phyloP scores from a whole-genome alignment of 1,139 yeast species.

The Groenewaldozyma auringiensis region DNA sequence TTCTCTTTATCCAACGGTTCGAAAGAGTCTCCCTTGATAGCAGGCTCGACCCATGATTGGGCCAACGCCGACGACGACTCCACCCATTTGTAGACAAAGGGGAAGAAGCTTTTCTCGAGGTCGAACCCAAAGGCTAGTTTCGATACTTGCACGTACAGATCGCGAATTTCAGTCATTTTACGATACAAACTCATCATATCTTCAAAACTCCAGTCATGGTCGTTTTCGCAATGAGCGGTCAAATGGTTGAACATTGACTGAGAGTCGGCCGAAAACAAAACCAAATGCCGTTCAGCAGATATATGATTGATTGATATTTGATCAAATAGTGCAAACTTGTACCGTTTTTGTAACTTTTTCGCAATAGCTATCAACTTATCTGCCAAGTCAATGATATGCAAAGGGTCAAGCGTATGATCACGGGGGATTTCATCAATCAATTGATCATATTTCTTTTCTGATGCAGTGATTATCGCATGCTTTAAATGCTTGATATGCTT shows the following conservation, averaged over 20 bases:
- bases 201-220: slow-evolving; percentile 40
- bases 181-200: slow-evolving; percentile 59
- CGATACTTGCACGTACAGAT: slow-evolving; percentile 46
- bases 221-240: slow-evolving; percentile 36
- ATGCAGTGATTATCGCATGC: slow-evolving; percentile 42
- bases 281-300: slow-evolving; percentile 49
- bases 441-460: slow-evolving; percentile 55
- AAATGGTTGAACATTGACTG: slow-evolving; percentile 53
- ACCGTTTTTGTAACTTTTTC: slow-evolving; percentile 49
- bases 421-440: slow-evolving; percentile 54
- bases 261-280: slow-evolving; percentile 58
- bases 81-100: slow-evolving; percentile 52
- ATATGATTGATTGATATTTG: slow-evolving; percentile 48
- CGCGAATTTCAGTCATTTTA: slow-evolving; percentile 48
- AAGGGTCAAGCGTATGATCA: slow-evolving; percentile 49
- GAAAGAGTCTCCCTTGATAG: slow-evolving; percentile 50
- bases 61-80: slow-evolving; percentile 46
- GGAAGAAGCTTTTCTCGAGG: slow-evolving; percentile 53
- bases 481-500: slow-evolving; percentile 49
- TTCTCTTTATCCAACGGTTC: slow-evolving; percentile 44
- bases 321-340: slow-evolving; percentile 55
- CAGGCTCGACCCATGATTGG: slow-evolving; percentile 43
- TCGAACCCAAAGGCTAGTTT: slow-evolving; percentile 43
- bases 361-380: slow-evolving; percentile 48
- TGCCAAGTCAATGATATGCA: slow-evolving; percentile 54